Percentiles rank a stretch among this genome's conserved stretches.
Conservation (phyloP, 495 filamentous ascomycete species). For the Sordaria brevicollis region DNA sequence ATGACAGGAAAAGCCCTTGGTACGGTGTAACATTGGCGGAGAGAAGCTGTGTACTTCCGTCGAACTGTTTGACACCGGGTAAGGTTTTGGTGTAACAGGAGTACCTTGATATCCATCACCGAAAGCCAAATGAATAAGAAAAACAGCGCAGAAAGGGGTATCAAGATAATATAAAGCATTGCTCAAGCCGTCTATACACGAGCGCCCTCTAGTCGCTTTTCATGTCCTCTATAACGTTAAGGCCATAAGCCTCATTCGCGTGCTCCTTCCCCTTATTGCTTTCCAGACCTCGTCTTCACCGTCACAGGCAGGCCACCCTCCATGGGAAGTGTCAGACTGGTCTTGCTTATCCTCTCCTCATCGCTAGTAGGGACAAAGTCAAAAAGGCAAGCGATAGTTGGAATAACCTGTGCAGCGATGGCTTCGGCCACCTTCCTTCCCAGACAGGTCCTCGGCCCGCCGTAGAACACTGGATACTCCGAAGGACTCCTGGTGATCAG, state of each 20-base stretch:
- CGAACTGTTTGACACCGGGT: background rate
- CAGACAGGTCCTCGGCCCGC: constrained; percentile 44
- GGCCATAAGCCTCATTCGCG: too few relatives aligned
- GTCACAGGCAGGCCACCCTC: constrained; percentile 44
- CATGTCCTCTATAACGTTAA: background rate
- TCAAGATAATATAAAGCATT: background rate
- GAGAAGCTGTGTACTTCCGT: background rate
- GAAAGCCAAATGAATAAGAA: background rate
- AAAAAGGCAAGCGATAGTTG: constrained; percentile 35
- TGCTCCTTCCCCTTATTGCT: background rate
- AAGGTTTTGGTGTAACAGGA: background rate
- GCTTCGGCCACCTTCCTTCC: constrained; percentile 52
- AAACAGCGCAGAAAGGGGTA: background rate
- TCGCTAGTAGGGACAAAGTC: constrained; percentile 34
- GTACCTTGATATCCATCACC: background rate
- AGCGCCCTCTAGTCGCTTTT: background rate
- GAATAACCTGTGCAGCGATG: constrained; percentile 42
- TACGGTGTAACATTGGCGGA: background rate
- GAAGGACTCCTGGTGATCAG: constrained; percentile 33
- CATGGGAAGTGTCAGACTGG: constrained; percentile 51
- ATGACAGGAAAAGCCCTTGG: background rate
- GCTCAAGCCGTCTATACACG: background rate
- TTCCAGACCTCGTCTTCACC: constrained; percentile 13
- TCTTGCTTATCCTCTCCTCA: constrained; percentile 40
- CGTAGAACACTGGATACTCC: constrained; percentile 54